These are phyloP conservation scores for Tillandsia fasciculata DNA, from an alignment of 176 grass and related monocot species.

Conservation along the genomic window DNA sequence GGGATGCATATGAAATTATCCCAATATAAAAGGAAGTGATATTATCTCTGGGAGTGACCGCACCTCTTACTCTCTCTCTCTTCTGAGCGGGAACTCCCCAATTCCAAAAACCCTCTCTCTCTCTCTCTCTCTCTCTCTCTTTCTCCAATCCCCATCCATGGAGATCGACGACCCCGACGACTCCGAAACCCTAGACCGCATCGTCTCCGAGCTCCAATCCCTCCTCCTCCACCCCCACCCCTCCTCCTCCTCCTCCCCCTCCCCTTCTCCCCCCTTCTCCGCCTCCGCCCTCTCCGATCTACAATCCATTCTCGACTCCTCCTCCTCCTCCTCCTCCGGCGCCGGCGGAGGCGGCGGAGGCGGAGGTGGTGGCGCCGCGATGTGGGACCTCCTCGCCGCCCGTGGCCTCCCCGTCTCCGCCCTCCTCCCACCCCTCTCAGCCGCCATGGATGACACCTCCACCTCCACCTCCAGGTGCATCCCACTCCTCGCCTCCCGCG, in stretches of 20 bases:
- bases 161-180: conserved; percentile 27
- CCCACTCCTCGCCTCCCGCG: conserved; percentile 24
- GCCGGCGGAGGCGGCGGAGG: background rate
- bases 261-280: conserved; percentile 22
- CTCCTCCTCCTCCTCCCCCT: conserved; percentile 1
- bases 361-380: background rate
- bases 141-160: background rate
- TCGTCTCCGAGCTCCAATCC: conserved; percentile 39
- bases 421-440: conserved; percentile 20
- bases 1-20: no score
- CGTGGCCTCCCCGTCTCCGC: background rate
- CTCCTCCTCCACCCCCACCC: conserved; percentile 1
- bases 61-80: background rate
- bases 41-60: background rate
- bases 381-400: conserved; percentile 13
- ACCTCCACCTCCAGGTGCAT: conserved; percentile 31
- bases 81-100: background rate
- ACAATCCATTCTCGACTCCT: conserved; percentile 1
- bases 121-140: background rate
- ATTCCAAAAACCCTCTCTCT: background rate
- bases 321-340: background rate
- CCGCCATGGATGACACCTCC: conserved; percentile 12
- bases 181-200: background rate
- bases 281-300: conserved; percentile 30
- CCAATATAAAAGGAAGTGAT: no score